Percentiles rank a stretch among this genome's conserved stretches.
phyloP scores from a whole-genome alignment of 257 asterid species.

The Forsythia viridissima region DNA sequence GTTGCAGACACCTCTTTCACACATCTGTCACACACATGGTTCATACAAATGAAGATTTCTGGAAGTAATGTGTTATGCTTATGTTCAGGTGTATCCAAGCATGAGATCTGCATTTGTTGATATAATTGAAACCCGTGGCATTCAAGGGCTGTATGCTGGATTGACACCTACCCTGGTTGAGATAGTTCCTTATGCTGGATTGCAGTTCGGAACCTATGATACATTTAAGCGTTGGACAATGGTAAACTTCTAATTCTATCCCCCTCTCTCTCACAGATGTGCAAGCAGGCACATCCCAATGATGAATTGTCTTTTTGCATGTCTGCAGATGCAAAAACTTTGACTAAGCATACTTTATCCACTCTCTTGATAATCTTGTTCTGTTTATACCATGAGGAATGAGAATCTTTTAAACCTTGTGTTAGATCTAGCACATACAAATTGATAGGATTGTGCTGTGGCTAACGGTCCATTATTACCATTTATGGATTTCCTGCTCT shows the following conservation, averaged over 20 bases:
- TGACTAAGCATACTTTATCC: background rate
- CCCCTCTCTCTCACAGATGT: background rate
- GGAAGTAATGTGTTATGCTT: constrained; percentile 23
- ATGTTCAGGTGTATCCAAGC: constrained; percentile 75
- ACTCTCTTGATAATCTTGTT: background rate
- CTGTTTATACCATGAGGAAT: background rate
- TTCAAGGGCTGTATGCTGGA: constrained; percentile 87
- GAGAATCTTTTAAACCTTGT: background rate
- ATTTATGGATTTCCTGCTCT: background rate
- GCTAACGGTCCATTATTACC: background rate
- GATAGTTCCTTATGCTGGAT: constrained; percentile 90
- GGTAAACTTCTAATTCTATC: constrained; percentile 40
- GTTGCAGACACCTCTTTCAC: background rate
- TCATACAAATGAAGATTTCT: constrained; percentile 2
- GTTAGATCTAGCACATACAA: background rate
- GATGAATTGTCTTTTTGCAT: background rate
- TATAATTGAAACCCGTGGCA: constrained; percentile 65
- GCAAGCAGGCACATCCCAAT: background rate
- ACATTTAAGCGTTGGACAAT: constrained; percentile 87
- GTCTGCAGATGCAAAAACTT: background rate
- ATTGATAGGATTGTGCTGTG: background rate
- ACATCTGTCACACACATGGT: background rate
- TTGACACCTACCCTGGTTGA: constrained; percentile 83
- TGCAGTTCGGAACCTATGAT: constrained; percentile 93
- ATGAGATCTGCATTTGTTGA: constrained; percentile 78